These are phyloP conservation scores for Margaritispora aquatica DNA, from an alignment of 495 filamentous ascomycete species.

Conservation along the genomic window DNA sequence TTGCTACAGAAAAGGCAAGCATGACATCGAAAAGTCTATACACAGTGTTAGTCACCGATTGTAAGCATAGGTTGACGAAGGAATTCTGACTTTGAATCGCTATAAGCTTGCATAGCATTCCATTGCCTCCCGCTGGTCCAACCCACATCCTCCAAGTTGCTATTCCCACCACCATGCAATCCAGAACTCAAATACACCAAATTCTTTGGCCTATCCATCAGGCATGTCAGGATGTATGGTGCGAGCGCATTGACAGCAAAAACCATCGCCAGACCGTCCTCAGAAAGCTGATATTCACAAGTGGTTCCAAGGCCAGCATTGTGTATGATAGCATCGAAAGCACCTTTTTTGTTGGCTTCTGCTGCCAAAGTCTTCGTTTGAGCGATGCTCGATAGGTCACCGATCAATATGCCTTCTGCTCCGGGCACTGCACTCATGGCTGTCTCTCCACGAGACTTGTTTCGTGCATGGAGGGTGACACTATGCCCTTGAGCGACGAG, in stretches of 20 bases:
- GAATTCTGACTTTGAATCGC: conserved; percentile 15
- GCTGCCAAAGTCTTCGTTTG: conserved; percentile 47
- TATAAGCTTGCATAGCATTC: conserved; percentile 12
- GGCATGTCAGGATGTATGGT: conserved; percentile 49
- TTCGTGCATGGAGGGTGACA: conserved; percentile 53
- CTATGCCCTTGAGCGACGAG: conserved; percentile 46
- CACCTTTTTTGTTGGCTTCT: conserved; percentile 40
- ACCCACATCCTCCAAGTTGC: conserved; percentile 33
- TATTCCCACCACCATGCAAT: conserved; percentile 42
- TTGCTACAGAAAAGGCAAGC: conserved; percentile 47
- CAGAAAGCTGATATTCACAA: conserved; percentile 21
- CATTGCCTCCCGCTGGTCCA: conserved; percentile 19
- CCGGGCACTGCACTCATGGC: conserved; percentile 39
- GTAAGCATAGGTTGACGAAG: neutral
- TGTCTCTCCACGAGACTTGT: conserved; percentile 38
- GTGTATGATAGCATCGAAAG: conserved; percentile 52
- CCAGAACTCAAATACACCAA: conserved; percentile 47
- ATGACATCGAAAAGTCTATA: conserved; percentile 49
- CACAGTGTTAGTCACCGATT: conserved; percentile 40
- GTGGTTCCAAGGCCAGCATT: conserved; percentile 46
- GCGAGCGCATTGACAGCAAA: conserved; percentile 53
- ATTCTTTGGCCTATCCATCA: conserved; percentile 44
- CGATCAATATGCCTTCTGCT: conserved; percentile 42
- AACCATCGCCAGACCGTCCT: conserved; percentile 41
- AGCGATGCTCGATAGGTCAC: conserved; percentile 43